Percentiles rank a stretch among this genome's conserved stretches.
Conservation (phyloP, 1,284 basidiomycete genomes). For the Prillingera fragicola region DNA sequence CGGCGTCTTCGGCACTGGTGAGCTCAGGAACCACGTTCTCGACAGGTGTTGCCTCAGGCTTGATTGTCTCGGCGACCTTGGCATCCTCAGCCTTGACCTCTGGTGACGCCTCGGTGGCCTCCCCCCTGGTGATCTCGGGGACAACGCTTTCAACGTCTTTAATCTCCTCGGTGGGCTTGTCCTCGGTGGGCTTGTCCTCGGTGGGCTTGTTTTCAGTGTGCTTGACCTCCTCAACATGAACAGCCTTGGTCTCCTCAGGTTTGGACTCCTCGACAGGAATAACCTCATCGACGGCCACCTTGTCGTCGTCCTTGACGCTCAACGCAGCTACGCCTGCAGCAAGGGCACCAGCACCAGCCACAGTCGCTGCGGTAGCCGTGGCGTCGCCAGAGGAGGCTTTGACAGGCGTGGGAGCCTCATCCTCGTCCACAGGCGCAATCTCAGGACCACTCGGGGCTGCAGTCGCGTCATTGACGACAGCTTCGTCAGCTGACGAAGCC, state of each 20-base stretch:
- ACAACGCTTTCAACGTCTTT: not conserved
- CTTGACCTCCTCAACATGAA: slow-evolving; percentile 1
- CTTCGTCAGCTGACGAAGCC: slow-evolving; percentile 2
- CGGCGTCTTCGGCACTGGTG: not conserved
- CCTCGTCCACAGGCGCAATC: no score
- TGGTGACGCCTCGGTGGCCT: not conserved
- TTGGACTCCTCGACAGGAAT: not conserved
- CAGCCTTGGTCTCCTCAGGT: slow-evolving; percentile 1
- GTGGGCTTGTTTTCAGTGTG: slow-evolving; percentile 5
- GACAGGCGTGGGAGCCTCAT: no score
- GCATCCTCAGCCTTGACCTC: not conserved
- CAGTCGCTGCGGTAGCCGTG: not conserved
- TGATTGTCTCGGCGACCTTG: not conserved
- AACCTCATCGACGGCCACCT: not conserved
- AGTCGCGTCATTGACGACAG: no score
- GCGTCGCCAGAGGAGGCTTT: no score
- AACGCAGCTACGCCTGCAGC: no score
- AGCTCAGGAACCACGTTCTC: not conserved
- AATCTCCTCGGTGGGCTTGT: not conserved
- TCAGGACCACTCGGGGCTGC: no score
- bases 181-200: slow-evolving; percentile 2
- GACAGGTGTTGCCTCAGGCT: not conserved
- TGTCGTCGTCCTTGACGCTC: no score
- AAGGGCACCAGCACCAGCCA: no score
- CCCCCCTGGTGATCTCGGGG: slow-evolving; percentile 4